Conservation (phyloP, 2,329 filamentous ascomycete species). For the Fusarium torulosum region DNA sequence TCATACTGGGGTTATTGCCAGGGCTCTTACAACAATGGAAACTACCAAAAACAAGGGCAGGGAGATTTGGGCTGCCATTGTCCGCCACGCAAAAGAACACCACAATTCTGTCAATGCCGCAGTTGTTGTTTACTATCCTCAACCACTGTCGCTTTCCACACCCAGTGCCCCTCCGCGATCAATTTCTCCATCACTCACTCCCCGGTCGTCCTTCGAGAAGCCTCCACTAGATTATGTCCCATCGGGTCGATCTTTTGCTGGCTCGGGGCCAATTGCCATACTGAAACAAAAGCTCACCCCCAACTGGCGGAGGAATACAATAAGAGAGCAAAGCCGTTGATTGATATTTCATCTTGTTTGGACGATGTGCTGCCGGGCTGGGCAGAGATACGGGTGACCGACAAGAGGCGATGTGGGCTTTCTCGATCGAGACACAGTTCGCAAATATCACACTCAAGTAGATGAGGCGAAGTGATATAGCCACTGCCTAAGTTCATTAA, state of each 20-base stretch:
- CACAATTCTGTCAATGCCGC: conserved; percentile 18
- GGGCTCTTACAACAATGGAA: background rate
- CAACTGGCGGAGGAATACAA: background rate
- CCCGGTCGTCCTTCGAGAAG: background rate
- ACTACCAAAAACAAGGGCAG: conserved; percentile 1
- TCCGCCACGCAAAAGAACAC: conserved; percentile 18
- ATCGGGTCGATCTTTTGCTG: background rate
- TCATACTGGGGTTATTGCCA: background rate
- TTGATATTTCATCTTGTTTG: background rate
- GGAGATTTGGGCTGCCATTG: background rate
- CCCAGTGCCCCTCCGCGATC: too few relatives aligned
- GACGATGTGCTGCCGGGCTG: too few relatives aligned
- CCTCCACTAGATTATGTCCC: background rate
- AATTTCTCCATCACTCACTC: background rate
- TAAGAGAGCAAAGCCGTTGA: background rate
- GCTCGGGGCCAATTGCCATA: background rate
- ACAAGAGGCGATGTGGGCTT: too few relatives aligned
- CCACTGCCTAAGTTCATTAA: too few relatives aligned
- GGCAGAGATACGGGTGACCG: too few relatives aligned
- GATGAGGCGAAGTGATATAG: too few relatives aligned
- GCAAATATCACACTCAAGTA: too few relatives aligned
- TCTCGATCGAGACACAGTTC: too few relatives aligned
- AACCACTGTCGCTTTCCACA: background rate
- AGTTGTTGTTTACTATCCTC: conserved; percentile 6
- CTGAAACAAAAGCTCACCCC: background rate